Base-by-base conservation (phyloP, 78 protist genomes). In the Chrysochromulina parva region DNA sequence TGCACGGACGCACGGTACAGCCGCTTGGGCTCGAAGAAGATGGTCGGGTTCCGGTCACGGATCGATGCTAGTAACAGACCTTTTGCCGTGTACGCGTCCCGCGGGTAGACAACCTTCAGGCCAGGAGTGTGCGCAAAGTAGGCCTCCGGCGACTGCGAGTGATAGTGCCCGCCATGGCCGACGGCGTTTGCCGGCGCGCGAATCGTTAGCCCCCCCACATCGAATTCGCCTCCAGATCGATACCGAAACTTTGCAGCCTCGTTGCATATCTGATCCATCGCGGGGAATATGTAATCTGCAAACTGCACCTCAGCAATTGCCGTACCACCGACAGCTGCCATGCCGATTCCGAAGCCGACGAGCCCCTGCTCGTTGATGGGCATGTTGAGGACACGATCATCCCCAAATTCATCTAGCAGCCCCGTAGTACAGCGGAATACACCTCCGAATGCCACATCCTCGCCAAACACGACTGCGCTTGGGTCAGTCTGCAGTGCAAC, bases 171-270 rank as follows among this genome's bases (percentile, higher is more conserved):
- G 48, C 98, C 98, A 81, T 98, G 98, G 53, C 98, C 98, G 53
- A 97, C 98, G 11, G 98, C 98, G 57, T 97, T 96, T 87, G 90
- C 95, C 11, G 99, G 99, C 47, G 99, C 55, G 69, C 99, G 96
- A 86, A 98, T 47, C 20, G 98, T 96, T 50, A 98, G 94, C 17
- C 96, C 93, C 22, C 91, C 91, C n/a, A 3, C 2, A 17, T 89
- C 52, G 57, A 71, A 89, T 62, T 89, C 84, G 5, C 53, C 52
- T 28, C 98, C 99, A 13, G 98, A 94, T 65, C 99, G 93, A 94
- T 97, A 98, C 59, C 99, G 94, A 92, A 95, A 96, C 92, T 98
- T 98, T 58, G 99, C 99, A 17, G 99, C 99, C 93, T 98, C 99
- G 94, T 98, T 98, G 58, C 74, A 82, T 2, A 96, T 96, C 88